Conservation (phyloP, 345 rosid genomes). For the Theobroma cacao region DNA sequence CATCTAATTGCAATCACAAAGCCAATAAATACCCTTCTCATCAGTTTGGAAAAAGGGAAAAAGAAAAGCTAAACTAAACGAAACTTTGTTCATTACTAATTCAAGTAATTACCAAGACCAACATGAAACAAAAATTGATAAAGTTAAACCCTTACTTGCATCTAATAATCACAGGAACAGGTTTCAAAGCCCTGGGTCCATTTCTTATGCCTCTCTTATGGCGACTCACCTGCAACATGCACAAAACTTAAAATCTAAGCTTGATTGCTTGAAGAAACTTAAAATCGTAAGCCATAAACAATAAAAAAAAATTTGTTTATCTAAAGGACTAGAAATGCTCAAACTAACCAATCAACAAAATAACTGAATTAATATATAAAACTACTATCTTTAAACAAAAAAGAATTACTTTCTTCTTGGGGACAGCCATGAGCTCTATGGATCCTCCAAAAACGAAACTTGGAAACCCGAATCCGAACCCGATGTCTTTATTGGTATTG, state of each 20-base stretch:
- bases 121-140: conserved; percentile 1
- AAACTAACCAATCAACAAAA: too few relatives aligned
- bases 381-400: background rate
- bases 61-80: background rate
- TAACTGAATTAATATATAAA: background rate
- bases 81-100: background rate
- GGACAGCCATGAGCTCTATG: conserved; percentile 97
- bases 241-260: background rate
- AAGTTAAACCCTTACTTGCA: conserved; percentile 57
- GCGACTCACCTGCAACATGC: conserved; percentile 51
- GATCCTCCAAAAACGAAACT: conserved; percentile 46
- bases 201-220: conserved; percentile 85
- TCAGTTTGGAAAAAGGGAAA: background rate
- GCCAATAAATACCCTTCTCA: background rate
- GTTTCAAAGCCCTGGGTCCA: conserved; percentile 94
- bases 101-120: background rate
- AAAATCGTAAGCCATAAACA: background rate
- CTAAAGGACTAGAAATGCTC: too few relatives aligned
- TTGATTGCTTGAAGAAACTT: background rate
- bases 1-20: background rate
- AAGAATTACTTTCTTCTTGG: conserved; percentile 60
- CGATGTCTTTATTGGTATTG: conserved; percentile 21
- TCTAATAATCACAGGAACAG: conserved; percentile 75
- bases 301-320: too few relatives aligned
- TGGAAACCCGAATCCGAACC: conserved; percentile 40